Evolutionary conservation across 1,284 basidiomycete genomes (phyloP), one percentile per base, ranked within the genome.

Genomic region (Prillingera fragicola): DNA sequence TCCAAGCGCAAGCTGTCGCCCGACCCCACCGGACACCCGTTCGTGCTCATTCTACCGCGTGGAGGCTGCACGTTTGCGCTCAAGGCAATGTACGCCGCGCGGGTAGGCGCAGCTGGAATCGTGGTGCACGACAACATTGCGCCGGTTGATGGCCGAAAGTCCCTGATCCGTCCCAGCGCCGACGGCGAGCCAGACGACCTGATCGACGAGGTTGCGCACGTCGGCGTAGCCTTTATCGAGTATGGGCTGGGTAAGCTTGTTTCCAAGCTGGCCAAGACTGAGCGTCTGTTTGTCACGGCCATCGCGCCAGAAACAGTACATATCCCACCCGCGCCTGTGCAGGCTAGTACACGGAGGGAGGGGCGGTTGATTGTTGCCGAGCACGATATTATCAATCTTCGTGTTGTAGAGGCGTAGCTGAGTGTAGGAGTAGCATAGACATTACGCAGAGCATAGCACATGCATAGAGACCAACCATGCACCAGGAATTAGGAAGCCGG

Each of bases 11-110:
- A n/a, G 31, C 31, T 55, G 23, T 33, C 41, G n/a, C 17, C 27
- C 36, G 8, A 4, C 14, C 37, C 34, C 17, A 14, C 24, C 14
- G 14, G 22, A 8, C 14, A 25, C 8, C 33, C 33, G 32, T 60
- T 50, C 37, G 56, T 58, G 27, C 45, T 67, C 33, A 34, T 69
- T 13, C 52, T 66, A 28, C 41, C 55, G 15, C 55, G 87, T 35
- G 88, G 88, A 14, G 77, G 76, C 12, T 94, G 88, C 65, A 83
- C 85, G 3, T 92, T 92, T 70, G 62, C 87, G 15, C 78, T 86
- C 58, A 94, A 92, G 71, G 74, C 89, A 10, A 40, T 79, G 14
- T 55, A 74, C 39, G 87, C 86, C 5, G 75, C 76, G 29, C 67
- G 72, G 13, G 82, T 80, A 1, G 82, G 80, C 7, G 87, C 86